A percentile compares a stretch with the other conserved stretches of the same genome.
Conservation (phyloP, 495 filamentous ascomycete species). For the Xylaria grammica region DNA sequence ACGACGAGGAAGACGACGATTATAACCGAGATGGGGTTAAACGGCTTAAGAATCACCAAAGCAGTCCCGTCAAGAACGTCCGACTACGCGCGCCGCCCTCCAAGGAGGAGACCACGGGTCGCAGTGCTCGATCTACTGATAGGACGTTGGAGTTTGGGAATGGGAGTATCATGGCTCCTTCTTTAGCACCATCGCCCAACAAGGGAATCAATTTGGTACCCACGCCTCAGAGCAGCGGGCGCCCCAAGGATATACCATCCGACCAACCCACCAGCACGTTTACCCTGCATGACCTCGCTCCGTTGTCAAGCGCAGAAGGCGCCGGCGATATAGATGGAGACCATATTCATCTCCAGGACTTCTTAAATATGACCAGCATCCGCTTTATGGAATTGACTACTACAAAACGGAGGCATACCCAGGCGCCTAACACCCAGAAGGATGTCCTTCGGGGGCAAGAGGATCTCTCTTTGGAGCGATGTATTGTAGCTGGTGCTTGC, state of each 20-base stretch:
- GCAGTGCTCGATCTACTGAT: slow-evolving; percentile 59
- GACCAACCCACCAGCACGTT: slow-evolving; percentile 49
- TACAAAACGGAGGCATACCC: slow-evolving; percentile 88
- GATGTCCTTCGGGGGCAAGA: slow-evolving; percentile 51
- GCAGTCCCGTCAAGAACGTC: slow-evolving; percentile 79
- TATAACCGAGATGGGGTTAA: slow-evolving; percentile 68
- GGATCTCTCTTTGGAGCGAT: slow-evolving; percentile 67
- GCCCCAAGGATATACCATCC: slow-evolving; percentile 54
- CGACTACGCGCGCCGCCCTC: slow-evolving; percentile 68
- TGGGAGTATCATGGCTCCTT: slow-evolving; percentile 44
- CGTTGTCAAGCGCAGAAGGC: slow-evolving; percentile 39
- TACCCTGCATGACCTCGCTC: slow-evolving; percentile 50
- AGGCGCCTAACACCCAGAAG: slow-evolving; percentile 59
- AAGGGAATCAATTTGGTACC: slow-evolving; percentile 39
- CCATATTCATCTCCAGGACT: slow-evolving; percentile 85
- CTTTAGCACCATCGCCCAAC: slow-evolving; percentile 49
- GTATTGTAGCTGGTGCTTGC: slow-evolving; percentile 87
- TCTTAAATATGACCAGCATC: slow-evolving; percentile 92
- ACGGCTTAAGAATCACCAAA: slow-evolving; percentile 69
- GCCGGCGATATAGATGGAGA: slow-evolving; percentile 56
- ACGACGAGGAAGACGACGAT: slow-evolving; percentile 71
- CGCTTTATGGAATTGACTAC: slow-evolving; percentile 95
- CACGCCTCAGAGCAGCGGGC: slow-evolving; percentile 56
- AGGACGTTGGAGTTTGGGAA: slow-evolving; percentile 40
- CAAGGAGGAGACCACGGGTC: slow-evolving; percentile 66